Evolutionary conservation across 805 yeast species (phyloP).

Genomic region (Spencermartinsiella europaea): DNA sequence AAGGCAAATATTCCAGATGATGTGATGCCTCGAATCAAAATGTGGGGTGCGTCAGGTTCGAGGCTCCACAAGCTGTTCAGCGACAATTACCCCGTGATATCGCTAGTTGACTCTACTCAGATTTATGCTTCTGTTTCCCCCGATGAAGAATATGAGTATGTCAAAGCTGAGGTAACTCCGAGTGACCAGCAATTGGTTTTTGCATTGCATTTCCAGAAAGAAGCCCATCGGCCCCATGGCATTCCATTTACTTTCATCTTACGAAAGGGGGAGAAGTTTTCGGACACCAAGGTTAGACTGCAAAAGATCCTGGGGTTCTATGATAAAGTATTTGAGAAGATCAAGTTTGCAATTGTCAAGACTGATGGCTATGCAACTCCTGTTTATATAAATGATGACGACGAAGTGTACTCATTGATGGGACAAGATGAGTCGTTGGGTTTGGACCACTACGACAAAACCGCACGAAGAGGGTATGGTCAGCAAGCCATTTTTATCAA

Average conservation of each 20-base stretch:
- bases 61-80: slow-evolving; percentile 32
- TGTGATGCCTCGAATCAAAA: slow-evolving; percentile 32
- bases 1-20: slow-evolving; percentile 50
- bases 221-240: slow-evolving; percentile 65
- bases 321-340: slow-evolving; percentile 71
- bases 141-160: slow-evolving; percentile 30
- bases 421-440: slow-evolving; percentile 54
- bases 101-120: slow-evolving; percentile 34
- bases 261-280: slow-evolving; percentile 59
- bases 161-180: slow-evolving; percentile 18
- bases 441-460: slow-evolving; percentile 82
- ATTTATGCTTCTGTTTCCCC: slow-evolving; percentile 48
- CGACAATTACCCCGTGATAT: slow-evolving; percentile 36
- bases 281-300: slow-evolving; percentile 60
- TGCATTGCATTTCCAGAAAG: slow-evolving; percentile 74
- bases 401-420: slow-evolving; percentile 52
- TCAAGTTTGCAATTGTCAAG: slow-evolving; percentile 56
- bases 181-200: slow-evolving; percentile 46
- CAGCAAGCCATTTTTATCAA: slow-evolving; percentile 58
- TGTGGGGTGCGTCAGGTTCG: slow-evolving; percentile 26
- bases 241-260: slow-evolving; percentile 76
- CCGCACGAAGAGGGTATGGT: slow-evolving; percentile 47
- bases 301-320: slow-evolving; percentile 69
- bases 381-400: slow-evolving; percentile 44
- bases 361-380: slow-evolving; percentile 9